Evolutionary conservation across 345 rosid genomes (phyloP).

Genomic region (Noccaea bulbosa): DNA sequence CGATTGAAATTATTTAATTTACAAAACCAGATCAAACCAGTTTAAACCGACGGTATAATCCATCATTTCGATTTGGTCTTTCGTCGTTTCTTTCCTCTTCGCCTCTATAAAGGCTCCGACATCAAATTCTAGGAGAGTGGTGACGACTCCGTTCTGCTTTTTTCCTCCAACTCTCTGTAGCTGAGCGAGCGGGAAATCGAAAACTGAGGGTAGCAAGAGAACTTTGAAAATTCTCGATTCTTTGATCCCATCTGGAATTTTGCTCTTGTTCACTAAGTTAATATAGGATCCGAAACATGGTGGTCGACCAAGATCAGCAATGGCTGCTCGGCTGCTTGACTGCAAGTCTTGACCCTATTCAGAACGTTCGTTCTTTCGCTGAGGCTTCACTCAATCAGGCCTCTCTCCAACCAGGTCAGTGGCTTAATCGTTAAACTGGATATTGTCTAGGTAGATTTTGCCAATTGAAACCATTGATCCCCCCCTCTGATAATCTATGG

Average conservation of each 20-base stretch:
- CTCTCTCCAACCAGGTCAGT: conserved; percentile 82
- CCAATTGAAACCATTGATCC: background rate
- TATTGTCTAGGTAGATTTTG: background rate
- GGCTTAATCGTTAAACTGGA: background rate
- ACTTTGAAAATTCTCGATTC: background rate
- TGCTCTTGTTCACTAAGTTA: background rate
- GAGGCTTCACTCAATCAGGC: conserved; percentile 86
- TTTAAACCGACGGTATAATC: conserved; percentile 8
- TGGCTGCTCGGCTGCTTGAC: conserved; percentile 88
- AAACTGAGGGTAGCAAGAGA: conserved; percentile 4
- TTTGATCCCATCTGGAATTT: background rate
- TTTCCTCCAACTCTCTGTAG: conserved; percentile 22
- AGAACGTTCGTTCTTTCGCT: conserved; percentile 80
- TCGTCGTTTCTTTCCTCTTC: conserved; percentile 26
- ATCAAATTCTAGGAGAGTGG: conserved; percentile 7
- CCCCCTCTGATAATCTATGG: background rate
- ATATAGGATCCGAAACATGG: conserved; percentile 44
- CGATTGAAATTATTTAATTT: background rate
- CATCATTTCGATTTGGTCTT: background rate
- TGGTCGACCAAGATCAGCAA: conserved; percentile 76
- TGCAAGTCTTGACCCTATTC: conserved; percentile 86
- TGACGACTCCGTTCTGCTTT: conserved; percentile 21
- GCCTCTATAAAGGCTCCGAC: conserved; percentile 36
- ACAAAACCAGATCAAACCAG: conserved; percentile 13
- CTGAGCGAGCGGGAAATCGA: conserved; percentile 38